Percentiles rank a stretch among this genome's conserved stretches.
These are phyloP conservation scores for Durio zibethinus DNA, from an alignment of 345 rosid genomes.

Conservation along the genomic window DNA sequence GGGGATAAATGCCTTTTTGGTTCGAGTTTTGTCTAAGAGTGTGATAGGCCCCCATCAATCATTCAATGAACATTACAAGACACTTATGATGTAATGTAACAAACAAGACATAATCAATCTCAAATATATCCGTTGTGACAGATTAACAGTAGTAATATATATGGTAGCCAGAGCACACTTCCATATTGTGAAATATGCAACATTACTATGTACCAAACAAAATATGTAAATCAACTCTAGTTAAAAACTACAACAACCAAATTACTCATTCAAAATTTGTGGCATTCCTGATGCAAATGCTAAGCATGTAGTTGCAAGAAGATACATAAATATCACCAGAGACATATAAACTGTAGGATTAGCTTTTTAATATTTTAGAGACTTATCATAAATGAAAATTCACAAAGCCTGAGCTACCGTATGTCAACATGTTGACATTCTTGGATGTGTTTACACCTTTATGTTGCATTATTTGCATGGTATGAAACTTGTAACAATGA, in stretches of 20 bases:
- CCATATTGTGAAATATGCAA: background rate
- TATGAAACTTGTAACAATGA: background rate
- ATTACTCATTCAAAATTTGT: background rate
- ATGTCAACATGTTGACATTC: background rate
- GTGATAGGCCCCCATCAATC: conserved; percentile 14
- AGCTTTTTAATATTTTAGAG: background rate
- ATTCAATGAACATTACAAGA: conserved; percentile 13
- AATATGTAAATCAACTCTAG: background rate
- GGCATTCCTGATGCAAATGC: background rate
- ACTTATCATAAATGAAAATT: background rate
- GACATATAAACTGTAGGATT: background rate
- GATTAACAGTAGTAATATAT: background rate
- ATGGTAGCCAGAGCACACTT: conserved; percentile 5
- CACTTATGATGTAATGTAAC: conserved; percentile 2
- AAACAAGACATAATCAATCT: conserved; percentile 1
- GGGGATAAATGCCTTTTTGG: conserved; percentile 11
- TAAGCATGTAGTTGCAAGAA: background rate
- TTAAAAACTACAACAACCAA: background rate
- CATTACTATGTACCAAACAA: background rate
- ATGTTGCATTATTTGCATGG: background rate
- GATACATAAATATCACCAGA: background rate
- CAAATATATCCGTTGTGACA: background rate
- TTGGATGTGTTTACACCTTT: background rate
- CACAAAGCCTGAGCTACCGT: background rate
- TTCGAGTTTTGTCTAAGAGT: conserved; percentile 14